Evolutionary conservation across 176 grass and related monocot genomes (phyloP).

Genomic region (Oryza meridionalis): DNA sequence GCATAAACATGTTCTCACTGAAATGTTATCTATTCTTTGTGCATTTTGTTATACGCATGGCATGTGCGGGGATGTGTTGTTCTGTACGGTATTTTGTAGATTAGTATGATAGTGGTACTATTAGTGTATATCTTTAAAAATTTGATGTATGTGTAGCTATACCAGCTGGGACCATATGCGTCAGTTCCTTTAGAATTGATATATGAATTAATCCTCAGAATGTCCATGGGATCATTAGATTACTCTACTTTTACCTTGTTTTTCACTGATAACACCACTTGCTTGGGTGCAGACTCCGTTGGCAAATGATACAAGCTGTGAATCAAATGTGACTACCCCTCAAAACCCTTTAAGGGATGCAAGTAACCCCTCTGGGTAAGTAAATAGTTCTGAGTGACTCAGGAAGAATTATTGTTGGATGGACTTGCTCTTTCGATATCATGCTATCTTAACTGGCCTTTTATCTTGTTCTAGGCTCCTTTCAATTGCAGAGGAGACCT

Average conservation of each 20-base stretch:
- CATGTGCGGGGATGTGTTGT: background rate
- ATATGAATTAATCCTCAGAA: background rate
- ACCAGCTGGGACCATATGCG: background rate
- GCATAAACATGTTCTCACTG: background rate
- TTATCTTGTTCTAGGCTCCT: slow-evolving; percentile 67
- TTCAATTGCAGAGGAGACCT: slow-evolving; percentile 91
- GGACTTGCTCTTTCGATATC: background rate
- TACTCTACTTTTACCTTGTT: background rate
- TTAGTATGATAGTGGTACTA: background rate
- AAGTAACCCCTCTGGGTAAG: slow-evolving; percentile 98
- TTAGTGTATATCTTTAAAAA: background rate
- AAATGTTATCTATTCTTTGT: background rate
- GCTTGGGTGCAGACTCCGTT: slow-evolving; percentile 55
- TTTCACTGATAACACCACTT: slow-evolving; percentile 30
- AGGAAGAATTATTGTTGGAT: slow-evolving; percentile 2
- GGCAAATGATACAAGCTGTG: slow-evolving; percentile 87
- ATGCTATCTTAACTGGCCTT: slow-evolving; percentile 2
- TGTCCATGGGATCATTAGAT: background rate
- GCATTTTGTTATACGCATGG: background rate
- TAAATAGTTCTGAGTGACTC: background rate
- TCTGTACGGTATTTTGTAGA: background rate
- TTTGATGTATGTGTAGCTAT: background rate
- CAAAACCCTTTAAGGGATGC: slow-evolving; percentile 86
- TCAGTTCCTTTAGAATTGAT: background rate
- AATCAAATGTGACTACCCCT: slow-evolving; percentile 92